Evolutionary conservation across 2,329 filamentous ascomycete species (phyloP).

Genomic region (Cladosporium colombiae): DNA sequence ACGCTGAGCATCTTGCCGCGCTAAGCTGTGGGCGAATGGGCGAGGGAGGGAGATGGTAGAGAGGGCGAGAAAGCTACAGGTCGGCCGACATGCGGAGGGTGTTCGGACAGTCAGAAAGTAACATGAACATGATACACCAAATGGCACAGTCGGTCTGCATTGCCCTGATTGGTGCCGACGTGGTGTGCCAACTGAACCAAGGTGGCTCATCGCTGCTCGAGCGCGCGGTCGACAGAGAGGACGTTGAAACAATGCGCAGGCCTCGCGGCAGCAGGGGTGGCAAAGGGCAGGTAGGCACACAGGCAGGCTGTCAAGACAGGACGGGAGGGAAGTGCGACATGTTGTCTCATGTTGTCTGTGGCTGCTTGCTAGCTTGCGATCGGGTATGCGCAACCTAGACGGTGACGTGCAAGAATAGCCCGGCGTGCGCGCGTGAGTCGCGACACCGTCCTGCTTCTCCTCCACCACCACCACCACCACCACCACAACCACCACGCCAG

Average conservation of each 20-base stretch:
- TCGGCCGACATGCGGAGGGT: background rate
- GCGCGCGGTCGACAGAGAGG: background rate
- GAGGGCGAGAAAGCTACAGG: background rate
- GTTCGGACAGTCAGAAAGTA: background rate
- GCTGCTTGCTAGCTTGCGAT: slow-evolving; percentile 17
- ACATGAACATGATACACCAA: background rate
- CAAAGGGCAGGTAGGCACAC: background rate
- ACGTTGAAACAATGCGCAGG: slow-evolving; percentile 13
- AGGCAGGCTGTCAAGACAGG: slow-evolving; percentile 13
- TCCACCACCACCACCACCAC: background rate
- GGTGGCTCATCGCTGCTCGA: slow-evolving; percentile 14
- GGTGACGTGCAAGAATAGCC: slow-evolving; percentile 15
- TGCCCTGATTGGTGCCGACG: slow-evolving; percentile 18
- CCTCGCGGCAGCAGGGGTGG: slow-evolving; percentile 17
- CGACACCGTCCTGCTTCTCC: background rate
- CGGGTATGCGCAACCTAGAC: slow-evolving; percentile 15
- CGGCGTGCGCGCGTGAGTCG: slow-evolving; percentile 6
- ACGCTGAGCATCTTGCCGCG: slow-evolving; percentile 10
- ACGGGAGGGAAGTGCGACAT: slow-evolving; percentile 9
- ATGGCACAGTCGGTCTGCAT: background rate
- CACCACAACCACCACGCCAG: background rate
- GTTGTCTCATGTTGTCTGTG: slow-evolving; percentile 13
- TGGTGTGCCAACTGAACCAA: slow-evolving; percentile 8
- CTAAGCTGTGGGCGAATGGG: slow-evolving; percentile 7
- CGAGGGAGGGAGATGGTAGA: background rate